phyloP scores from a whole-genome alignment of 2,329 filamentous ascomycete genomes.

The Orbilia blumenaviensis region DNA sequence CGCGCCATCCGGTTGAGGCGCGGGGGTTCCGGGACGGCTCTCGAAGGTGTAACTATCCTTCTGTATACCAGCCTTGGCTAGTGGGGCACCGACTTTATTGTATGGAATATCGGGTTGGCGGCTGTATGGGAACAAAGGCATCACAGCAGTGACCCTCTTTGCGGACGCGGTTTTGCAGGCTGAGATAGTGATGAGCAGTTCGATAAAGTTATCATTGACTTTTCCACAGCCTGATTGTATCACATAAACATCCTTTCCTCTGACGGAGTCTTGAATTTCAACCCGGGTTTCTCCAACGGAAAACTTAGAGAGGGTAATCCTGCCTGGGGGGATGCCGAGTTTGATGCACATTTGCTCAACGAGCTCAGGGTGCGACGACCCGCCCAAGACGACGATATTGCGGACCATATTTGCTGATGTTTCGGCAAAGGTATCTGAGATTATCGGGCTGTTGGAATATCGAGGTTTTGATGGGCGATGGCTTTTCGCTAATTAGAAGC shows the following conservation, averaged over 20 bases:
- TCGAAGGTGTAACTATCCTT: conserved; percentile 80
- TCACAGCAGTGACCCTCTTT: conserved; percentile 88
- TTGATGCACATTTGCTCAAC: conserved; percentile 87
- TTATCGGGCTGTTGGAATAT: background rate
- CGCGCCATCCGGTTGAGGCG: conserved; percentile 63
- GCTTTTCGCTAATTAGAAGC: background rate
- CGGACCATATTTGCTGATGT: conserved; percentile 55
- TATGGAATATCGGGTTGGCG: conserved; percentile 96
- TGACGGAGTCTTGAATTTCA: conserved; percentile 94
- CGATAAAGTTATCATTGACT: conserved; percentile 96
- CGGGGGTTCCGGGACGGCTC: conserved; percentile 86
- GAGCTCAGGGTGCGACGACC: conserved; percentile 88
- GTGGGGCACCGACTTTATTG: conserved; percentile 90
- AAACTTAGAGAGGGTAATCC: conserved; percentile 89
- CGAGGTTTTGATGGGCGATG: background rate
- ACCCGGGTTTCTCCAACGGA: conserved; percentile 93
- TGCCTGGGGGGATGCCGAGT: conserved; percentile 84
- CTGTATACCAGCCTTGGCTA: conserved; percentile 72
- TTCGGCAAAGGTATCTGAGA: background rate
- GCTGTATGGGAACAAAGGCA: conserved; percentile 96
- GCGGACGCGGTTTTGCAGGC: conserved; percentile 96
- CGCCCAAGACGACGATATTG: conserved; percentile 81
- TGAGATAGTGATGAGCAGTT: conserved; percentile 97
- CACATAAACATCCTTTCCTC: conserved; percentile 98
- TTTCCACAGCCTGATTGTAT: conserved; percentile 91